Base-by-base conservation (phyloP, 2,329 filamentous ascomycete species). In the Fusarium sp. region DNA sequence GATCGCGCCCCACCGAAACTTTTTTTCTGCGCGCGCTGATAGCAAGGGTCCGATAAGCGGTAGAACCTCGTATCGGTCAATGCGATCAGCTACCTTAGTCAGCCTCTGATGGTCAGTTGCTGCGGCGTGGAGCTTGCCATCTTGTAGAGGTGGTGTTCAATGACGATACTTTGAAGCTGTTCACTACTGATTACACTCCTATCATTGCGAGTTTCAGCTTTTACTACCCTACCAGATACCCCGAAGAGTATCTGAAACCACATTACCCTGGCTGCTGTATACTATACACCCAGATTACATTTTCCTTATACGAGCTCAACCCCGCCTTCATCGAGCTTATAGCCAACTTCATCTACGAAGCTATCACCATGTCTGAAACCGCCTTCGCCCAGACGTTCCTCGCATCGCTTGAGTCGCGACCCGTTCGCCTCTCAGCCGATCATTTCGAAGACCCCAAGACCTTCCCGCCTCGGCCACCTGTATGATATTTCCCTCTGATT, bases 341-440 rank as follows among this genome's bases (percentile, higher is more conserved):
- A 65, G 26, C 23, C 37, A 31, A 39, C 37, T 45, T 50, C 37
- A 25, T 52, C 41, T 23, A 61, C 55, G 55, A 69, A 49, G 52
- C 65, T 62, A 58, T 69, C 76, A 78, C 64, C 71, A 94, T 94
- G 91, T 86, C 91, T n/a, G 94, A 98, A 86, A 81, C 94, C 65
- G 84, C 89, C 52, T 98, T 98, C 80, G 91, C 93, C 74, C 93
- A 92, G 81, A 86, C 89, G 31, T 98, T 97, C 81, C 89, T 99
- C 73, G 84, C 90, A 54, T 87, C 89, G 23, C 88, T 98, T 67
- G 93, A 97, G 81, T 88, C 89, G 65, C 90, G 91, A 51, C 91
- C 94, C 10, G 80, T 90, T 74, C 97, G 94, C 84, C 88, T 98
- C 69, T 89, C 91, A n/a, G 85, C 92, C 70, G 93, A 98, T 80